A percentile compares a stretch with the other conserved stretches of the same genome.
phyloP scores from a whole-genome alignment of 345 rosid species.

The Eutrema heterophyllum region DNA sequence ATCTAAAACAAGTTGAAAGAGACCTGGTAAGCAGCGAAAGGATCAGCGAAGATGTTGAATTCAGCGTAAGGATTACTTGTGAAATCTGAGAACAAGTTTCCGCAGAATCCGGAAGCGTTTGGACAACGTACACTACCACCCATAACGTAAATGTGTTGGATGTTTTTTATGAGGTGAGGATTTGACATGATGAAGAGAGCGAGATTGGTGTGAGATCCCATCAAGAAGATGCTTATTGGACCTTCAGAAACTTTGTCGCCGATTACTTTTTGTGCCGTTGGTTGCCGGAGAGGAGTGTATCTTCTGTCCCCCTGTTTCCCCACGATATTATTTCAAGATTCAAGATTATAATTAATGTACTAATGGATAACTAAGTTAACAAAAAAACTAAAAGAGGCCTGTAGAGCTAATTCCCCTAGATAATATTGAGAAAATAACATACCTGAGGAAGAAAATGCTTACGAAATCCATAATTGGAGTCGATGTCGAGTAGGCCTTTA shows the following conservation, averaged over 20 bases:
- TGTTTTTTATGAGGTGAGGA: constrained; percentile 65
- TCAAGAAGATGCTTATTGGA: constrained; percentile 49
- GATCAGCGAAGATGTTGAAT: constrained; percentile 80
- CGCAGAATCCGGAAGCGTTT: constrained; percentile 72
- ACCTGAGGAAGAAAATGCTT: constrained; percentile 86
- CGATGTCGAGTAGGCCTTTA: constrained; percentile 62
- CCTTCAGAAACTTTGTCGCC: constrained; percentile 62
- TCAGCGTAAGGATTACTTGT: constrained; percentile 83
- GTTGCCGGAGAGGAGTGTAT: constrained; percentile 70
- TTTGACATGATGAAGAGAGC: constrained; percentile 74
- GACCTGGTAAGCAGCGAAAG: constrained; percentile 91
- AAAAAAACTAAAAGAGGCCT: too few relatives aligned
- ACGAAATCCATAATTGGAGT: constrained; percentile 68
- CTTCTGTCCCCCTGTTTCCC: constrained; percentile 62
- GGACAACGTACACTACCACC: constrained; percentile 75
- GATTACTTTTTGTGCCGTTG: constrained; percentile 77
- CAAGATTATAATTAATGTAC: too few relatives aligned
- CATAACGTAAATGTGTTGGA: constrained; percentile 75
- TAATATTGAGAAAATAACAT: background rate
- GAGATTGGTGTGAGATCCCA: constrained; percentile 74
- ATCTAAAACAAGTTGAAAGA: background rate
- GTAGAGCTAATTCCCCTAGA: too few relatives aligned
- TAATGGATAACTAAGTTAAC: too few relatives aligned
- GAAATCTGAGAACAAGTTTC: constrained; percentile 67
- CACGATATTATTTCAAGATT: too few relatives aligned